Percentiles rank a stretch among this genome's conserved stretches.
Conservation (phyloP, 345 rosid species). For the Brassica nigra region DNA sequence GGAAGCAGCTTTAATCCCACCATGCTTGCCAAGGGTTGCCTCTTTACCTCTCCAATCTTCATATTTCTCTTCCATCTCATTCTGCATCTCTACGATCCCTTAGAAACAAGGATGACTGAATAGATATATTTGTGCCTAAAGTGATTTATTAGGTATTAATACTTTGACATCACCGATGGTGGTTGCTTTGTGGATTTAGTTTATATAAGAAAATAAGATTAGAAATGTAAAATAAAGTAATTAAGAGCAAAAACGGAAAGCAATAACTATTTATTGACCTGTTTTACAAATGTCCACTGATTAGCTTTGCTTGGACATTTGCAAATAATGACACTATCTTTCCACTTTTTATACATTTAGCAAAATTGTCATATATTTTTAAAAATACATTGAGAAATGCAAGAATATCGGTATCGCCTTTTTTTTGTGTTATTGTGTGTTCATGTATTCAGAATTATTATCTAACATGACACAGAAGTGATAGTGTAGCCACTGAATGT, state of each 20-base stretch:
- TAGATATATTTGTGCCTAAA: not conserved
- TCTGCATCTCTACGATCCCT: conserved; percentile 20
- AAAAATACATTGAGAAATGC: not conserved
- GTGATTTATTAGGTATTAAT: not conserved
- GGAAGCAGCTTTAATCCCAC: conserved; percentile 50
- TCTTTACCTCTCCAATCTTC: conserved; percentile 56
- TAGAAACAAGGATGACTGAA: not conserved
- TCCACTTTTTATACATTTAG: not conserved
- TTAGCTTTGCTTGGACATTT: conserved; percentile 5
- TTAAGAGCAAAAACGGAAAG: conserved; percentile 17
- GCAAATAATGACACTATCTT: not conserved
- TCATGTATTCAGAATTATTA: not conserved
- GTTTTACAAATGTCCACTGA: conserved; percentile 8
- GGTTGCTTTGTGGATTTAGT: conserved; percentile 6
- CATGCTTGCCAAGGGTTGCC: conserved; percentile 47
- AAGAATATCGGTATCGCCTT: not conserved
- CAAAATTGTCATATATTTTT: not conserved
- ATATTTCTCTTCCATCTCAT: conserved; percentile 31
- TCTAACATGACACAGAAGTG: not conserved
- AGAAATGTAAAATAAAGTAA: not conserved
- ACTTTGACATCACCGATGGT: conserved; percentile 14
- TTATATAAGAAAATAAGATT: conserved; percentile 4
- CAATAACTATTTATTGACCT: conserved; percentile 12
- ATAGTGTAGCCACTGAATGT: not conserved
- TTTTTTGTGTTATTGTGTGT: not conserved